A percentile compares a stretch with the other conserved stretches of the same genome.
phyloP scores from a whole-genome alignment of 495 filamentous ascomycete genomes.

The Annulohypoxylon bovei region DNA sequence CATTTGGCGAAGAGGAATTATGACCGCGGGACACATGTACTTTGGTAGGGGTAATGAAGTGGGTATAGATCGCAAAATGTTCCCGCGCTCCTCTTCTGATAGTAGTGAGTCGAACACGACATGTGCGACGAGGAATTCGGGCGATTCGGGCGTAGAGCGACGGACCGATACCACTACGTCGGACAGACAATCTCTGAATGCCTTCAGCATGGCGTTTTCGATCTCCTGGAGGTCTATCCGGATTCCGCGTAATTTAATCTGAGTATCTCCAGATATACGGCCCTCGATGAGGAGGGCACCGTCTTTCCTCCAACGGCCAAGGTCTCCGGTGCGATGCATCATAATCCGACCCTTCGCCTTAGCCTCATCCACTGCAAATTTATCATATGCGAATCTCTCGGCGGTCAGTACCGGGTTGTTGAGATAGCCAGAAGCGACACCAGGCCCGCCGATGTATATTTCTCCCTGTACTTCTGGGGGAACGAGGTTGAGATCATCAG shows the following conservation, averaged over 20 bases:
- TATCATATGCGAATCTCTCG: conserved; percentile 50
- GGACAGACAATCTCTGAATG: conserved; percentile 37
- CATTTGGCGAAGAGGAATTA: conserved; percentile 51
- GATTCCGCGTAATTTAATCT: conserved; percentile 63
- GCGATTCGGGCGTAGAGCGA: neutral
- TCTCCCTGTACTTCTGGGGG: conserved; percentile 49
- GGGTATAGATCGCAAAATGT: conserved; percentile 11
- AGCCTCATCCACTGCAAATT: conserved; percentile 33
- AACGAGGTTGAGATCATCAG: conserved; percentile 52
- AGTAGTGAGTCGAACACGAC: conserved; percentile 30
- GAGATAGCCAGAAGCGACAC: conserved; percentile 51
- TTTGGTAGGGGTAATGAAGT: conserved; percentile 50
- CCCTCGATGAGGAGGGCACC: conserved; percentile 52
- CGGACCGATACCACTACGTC: conserved; percentile 51
- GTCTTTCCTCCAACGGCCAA: conserved; percentile 45
- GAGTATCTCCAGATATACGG: conserved; percentile 58
- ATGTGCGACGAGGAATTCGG: conserved; percentile 50
- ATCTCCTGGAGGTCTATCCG: conserved; percentile 64
- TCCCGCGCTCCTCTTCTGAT: neutral
- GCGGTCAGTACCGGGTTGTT: conserved; percentile 15
- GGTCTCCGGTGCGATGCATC: conserved; percentile 57
- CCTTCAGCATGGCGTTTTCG: conserved; percentile 48
- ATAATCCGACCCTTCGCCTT: conserved; percentile 46
- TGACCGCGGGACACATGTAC: conserved; percentile 58
- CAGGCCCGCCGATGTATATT: conserved; percentile 51